Base-by-base conservation (phyloP, 2,329 filamentous ascomycete species). In the Apiospora pterosperma region DNA sequence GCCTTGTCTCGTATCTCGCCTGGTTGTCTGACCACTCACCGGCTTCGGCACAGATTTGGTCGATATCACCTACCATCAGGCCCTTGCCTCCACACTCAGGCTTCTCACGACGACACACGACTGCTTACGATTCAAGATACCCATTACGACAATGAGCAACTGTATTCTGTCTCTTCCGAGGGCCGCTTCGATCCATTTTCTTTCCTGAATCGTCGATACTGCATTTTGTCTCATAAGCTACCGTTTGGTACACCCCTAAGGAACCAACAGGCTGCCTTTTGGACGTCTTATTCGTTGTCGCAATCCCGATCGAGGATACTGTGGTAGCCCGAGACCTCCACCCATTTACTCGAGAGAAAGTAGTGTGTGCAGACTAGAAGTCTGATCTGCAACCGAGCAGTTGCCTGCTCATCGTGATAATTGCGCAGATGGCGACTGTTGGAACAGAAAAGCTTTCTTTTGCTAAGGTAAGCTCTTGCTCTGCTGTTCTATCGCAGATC, bases 141-240 rank as follows among this genome's bases (percentile, higher is more conserved):
- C 73, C 72, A 74, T 76, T 73, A 80, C 80, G 77, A 86, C 84
- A 77, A 86, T 86, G 84, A 85, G 80, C 81, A 81, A 78, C 81
- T 77, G 79, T 77, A 80, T 78, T 77, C 76, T 76, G 72, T 78
- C 78, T 76, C 81, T 79, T 76, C 79, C 78, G 76, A 80, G 80
- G 83, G 79, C 79, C 79, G 82, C 79, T 76, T 79, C 82, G 79
- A 82, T 84, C 78, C 80, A 81, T 79, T 83, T 81, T 78, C 77
- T 80, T 82, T 82, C 78, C 79, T 86, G 81, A 86, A 80, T 81
- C 78, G 48, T 55, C 48, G 28, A 55, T 55, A 55, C 48, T 55
- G 48, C 28, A 31, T 69, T 72, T 71, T 66, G 63, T 64, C 65
- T 68, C 65, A 23, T 42, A 41, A 36, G 64, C 66, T 64, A 68